A percentile compares a stretch with the other conserved stretches of the same genome.
These are phyloP conservation scores for Umbelopsis isabellina DNA, from an alignment of 192 early-diverging fungal genomes.

Conservation along the genomic window DNA sequence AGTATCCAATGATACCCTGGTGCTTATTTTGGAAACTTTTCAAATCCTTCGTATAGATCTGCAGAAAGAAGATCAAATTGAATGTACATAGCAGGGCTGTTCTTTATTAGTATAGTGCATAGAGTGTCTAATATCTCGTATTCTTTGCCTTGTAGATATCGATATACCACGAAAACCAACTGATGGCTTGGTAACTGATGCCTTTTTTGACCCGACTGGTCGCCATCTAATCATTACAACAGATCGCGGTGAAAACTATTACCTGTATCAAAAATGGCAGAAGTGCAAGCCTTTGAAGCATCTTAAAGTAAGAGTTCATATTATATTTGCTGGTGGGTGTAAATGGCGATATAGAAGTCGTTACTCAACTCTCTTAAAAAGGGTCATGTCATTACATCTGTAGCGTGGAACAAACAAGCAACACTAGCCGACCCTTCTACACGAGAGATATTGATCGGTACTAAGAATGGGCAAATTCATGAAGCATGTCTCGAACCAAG, in stretches of 20 bases:
- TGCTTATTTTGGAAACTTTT: slow-evolving; percentile 76
- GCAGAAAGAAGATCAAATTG: slow-evolving; percentile 76
- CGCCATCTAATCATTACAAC: slow-evolving; percentile 89
- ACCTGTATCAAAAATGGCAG: slow-evolving; percentile 85
- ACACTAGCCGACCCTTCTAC: slow-evolving; percentile 64
- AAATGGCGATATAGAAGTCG: not conserved
- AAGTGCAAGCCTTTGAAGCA: slow-evolving; percentile 77
- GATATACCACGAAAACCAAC: slow-evolving; percentile 65
- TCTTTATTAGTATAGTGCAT: not conserved
- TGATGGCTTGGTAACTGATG: slow-evolving; percentile 65
- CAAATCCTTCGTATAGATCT: slow-evolving; percentile 88
- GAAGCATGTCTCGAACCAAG: slow-evolving; percentile 89
- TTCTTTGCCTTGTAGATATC: slow-evolving; percentile 56
- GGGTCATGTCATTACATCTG: slow-evolving; percentile 80
- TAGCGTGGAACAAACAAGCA: slow-evolving; percentile 86
- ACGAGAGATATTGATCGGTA: slow-evolving; percentile 82
- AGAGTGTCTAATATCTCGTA: not conserved
- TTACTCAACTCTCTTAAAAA: slow-evolving; percentile 26
- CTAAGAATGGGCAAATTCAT: slow-evolving; percentile 84
- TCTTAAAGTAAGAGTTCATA: slow-evolving; percentile 62
- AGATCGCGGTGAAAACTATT: slow-evolving; percentile 89
- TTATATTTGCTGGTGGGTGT: not conserved
- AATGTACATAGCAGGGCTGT: slow-evolving; percentile 39
- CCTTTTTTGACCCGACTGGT: slow-evolving; percentile 89
- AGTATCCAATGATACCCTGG: slow-evolving; percentile 84